Percentiles rank a stretch among this genome's conserved stretches.
Evolutionary conservation across 257 asterid genomes (phyloP).

Genomic region (Henckelia pumila): DNA sequence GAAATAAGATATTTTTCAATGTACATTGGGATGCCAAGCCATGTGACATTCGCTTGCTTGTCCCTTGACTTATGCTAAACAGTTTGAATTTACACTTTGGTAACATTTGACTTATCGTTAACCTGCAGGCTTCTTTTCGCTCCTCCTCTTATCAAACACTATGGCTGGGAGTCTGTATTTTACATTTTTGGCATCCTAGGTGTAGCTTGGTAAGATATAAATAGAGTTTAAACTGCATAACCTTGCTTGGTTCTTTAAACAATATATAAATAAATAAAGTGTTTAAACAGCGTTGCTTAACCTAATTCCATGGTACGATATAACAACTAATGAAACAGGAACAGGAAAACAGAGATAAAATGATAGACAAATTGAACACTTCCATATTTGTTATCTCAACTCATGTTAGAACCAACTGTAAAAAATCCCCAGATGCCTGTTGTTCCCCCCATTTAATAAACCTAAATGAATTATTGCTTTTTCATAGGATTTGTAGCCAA

Average conservation of each 20-base stretch:
- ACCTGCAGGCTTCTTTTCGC: conserved; percentile 88
- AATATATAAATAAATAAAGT: not conserved
- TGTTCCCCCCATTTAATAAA: not conserved
- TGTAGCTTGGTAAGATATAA: conserved; percentile 72
- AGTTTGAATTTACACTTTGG: not conserved
- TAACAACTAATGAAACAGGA: not conserved
- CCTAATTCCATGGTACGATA: conserved; percentile 4
- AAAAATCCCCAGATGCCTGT: not conserved
- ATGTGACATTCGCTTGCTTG: not conserved
- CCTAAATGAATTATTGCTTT: not conserved
- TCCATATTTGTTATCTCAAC: not conserved
- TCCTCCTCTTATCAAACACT: conserved; percentile 78
- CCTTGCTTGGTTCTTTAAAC: not conserved
- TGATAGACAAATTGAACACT: not conserved
- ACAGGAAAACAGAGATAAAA: conserved; percentile 1
- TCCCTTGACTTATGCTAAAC: conserved; percentile 1
- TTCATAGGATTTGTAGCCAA: conserved; percentile 1
- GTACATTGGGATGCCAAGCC: not conserved
- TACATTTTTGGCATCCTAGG: conserved; percentile 81
- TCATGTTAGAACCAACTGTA: no score
- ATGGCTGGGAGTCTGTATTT: conserved; percentile 94
- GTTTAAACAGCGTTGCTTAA: not conserved
- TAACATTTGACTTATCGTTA: conserved; percentile 22
- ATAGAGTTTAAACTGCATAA: not conserved
- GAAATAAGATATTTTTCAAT: no score